phyloP scores from a whole-genome alignment of 139 green algal genomes.

The Chlamydomonas applanata region DNA sequence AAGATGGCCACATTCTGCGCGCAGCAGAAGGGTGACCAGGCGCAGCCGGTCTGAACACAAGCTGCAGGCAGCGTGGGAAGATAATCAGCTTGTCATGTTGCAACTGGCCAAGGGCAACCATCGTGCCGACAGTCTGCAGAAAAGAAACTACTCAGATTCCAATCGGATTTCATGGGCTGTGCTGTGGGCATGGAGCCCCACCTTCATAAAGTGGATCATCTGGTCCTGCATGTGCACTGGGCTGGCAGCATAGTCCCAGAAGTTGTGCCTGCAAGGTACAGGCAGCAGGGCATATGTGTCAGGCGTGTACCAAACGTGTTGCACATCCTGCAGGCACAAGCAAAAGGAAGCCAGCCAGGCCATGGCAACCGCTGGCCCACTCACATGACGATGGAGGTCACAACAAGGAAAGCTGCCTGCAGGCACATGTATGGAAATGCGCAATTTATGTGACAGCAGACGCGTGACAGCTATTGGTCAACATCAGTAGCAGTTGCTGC shows the following conservation, averaged over 20 bases:
- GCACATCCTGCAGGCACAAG: no score
- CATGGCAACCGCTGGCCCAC: no score
- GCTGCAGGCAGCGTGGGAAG: neutral
- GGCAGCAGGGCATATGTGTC: no score
- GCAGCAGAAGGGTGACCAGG: neutral
- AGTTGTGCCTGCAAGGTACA: slow-evolving; percentile 30
- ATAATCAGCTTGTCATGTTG: neutral
- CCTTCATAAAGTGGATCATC: slow-evolving; percentile 39
- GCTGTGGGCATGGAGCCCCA: neutral
- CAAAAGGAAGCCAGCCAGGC: no score
- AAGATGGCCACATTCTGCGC: slow-evolving; percentile 33
- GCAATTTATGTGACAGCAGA: no score
- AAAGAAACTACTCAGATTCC: no score
- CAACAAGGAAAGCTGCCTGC: slow-evolving; percentile 27
- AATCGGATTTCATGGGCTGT: no score
- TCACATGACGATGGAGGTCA: slow-evolving; percentile 17
- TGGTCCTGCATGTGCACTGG: slow-evolving; percentile 18
- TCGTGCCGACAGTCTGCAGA: no score
- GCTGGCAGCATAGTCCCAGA: slow-evolving; percentile 30
- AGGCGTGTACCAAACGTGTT: no score
- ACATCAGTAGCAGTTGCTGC: no score
- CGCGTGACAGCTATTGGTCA: no score
- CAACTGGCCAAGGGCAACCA: neutral
- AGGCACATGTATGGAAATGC: neutral
- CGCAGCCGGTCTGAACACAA: neutral